These are phyloP conservation scores for Xerocomus amazonicus DNA, from an alignment of 1,284 basidiomycete genomes.

Conservation along the genomic window DNA sequence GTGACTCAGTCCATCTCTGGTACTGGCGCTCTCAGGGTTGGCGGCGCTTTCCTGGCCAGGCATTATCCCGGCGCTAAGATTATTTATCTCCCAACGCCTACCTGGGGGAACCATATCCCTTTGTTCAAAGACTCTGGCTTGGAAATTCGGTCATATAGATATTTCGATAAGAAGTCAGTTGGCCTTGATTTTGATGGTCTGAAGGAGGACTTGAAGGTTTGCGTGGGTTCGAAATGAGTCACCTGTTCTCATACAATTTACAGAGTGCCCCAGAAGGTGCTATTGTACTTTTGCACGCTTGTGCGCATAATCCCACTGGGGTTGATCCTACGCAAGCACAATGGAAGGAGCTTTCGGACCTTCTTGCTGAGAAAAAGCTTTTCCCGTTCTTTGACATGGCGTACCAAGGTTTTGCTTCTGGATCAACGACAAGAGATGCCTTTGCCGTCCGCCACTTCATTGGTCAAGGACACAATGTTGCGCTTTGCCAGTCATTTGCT, in stretches of 20 bases:
- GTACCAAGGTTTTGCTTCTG: constrained; percentile 94
- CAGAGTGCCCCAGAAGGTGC: constrained; percentile 76
- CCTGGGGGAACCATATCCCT: constrained; percentile 97
- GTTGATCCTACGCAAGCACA: constrained; percentile 93
- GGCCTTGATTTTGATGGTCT: constrained; percentile 93
- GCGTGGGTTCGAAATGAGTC: constrained; percentile 18
- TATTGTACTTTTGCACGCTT: constrained; percentile 86
- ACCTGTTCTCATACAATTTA: constrained; percentile 3
- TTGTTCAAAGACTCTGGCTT: constrained; percentile 89
- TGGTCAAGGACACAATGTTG: constrained; percentile 80
- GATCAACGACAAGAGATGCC: constrained; percentile 85
- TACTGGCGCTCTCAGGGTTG: constrained; percentile 96
- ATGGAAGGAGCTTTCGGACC: constrained; percentile 89
- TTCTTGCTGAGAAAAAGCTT: constrained; percentile 83
- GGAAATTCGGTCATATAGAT: constrained; percentile 89
- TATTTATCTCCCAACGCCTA: constrained; percentile 92
- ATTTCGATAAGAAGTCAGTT: constrained; percentile 94
- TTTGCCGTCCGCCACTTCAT: constrained; percentile 96
- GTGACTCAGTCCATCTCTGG: constrained; percentile 97
- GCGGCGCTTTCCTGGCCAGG: constrained; percentile 88
- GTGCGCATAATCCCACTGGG: constrained; percentile 98
- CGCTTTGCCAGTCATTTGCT: constrained; percentile 92
- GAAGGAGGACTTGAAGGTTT: constrained; percentile 79
- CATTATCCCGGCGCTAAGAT: constrained; percentile 87
- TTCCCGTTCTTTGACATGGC: constrained; percentile 98